Evolutionary conservation across 2,329 filamentous ascomycete genomes (phyloP).

Genomic region (Fusarium pilosicola): DNA sequence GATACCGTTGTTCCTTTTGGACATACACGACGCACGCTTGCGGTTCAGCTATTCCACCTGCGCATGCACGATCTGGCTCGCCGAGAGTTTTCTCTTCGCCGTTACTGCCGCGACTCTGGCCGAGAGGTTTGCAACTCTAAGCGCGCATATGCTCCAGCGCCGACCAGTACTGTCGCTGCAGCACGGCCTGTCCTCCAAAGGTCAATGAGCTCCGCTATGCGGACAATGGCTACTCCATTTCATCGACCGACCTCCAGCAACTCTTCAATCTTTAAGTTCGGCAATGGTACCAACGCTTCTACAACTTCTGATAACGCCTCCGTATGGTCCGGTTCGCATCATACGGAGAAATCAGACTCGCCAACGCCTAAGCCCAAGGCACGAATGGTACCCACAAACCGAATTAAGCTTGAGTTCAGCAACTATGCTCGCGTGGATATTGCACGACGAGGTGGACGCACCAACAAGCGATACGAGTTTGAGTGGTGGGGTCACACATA

Average conservation of each 20-base stretch:
- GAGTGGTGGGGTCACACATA: conserved; percentile 93
- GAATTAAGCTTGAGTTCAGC: conserved; percentile 91
- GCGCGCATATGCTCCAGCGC: conserved; percentile 65
- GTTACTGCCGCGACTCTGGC: conserved; percentile 92
- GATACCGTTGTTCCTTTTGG: conserved; percentile 76
- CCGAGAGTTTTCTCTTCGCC: conserved; percentile 88
- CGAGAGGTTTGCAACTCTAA: conserved; percentile 90
- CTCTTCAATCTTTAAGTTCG: conserved; percentile 38
- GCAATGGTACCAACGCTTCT: conserved; percentile 21
- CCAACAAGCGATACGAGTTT: conserved; percentile 84
- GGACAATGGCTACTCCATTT: conserved; percentile 53
- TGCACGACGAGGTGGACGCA: conserved; percentile 70
- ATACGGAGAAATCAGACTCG: conserved; percentile 27
- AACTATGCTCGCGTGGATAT: conserved; percentile 96
- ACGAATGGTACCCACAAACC: conserved; percentile 71
- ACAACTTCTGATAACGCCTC: conserved; percentile 38
- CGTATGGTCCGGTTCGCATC: conserved; percentile 41
- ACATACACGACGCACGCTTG: conserved; percentile 71
- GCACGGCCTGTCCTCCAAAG: conserved; percentile 59
- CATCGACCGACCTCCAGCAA: conserved; percentile 43
- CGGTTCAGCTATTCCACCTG: conserved; percentile 85
- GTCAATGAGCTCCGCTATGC: conserved; percentile 58
- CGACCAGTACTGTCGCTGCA: conserved; percentile 39
- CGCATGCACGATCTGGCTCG: conserved; percentile 91
- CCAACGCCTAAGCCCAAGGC: conserved; percentile 49